Percentiles rank a stretch among this genome's conserved stretches.
Conservation (phyloP, 148 eudicot species). For the Rhododendron simsii region DNA sequence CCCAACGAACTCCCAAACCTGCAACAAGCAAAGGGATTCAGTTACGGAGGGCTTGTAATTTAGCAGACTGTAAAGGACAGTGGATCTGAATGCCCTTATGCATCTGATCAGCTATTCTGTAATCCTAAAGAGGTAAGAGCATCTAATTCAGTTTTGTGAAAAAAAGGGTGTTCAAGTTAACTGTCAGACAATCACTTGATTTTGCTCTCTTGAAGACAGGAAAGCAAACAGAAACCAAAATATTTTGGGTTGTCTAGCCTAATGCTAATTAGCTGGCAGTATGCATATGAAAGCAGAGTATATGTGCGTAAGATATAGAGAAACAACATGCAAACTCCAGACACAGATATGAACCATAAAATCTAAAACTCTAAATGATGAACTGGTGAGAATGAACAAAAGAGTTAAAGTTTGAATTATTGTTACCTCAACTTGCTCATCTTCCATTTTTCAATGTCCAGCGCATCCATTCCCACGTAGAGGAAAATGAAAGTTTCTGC, state of each 20-base stretch:
- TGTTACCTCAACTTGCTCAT: slow-evolving; percentile 66
- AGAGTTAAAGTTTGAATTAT: neutral
- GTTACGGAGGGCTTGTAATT: no score
- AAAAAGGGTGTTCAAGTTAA: neutral
- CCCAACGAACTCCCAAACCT: slow-evolving; percentile 55
- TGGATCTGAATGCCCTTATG: neutral
- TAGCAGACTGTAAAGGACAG: neutral
- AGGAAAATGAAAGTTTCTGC: slow-evolving; percentile 95
- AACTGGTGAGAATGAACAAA: neutral
- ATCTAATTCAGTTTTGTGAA: neutral
- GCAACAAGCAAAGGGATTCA: slow-evolving; percentile 5
- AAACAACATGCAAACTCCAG: neutral
- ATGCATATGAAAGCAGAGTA: neutral
- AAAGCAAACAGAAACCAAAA: neutral
- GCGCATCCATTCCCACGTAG: slow-evolving; percentile 91
- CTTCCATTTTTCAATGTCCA: slow-evolving; percentile 91
- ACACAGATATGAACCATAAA: neutral
- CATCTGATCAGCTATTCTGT: neutral
- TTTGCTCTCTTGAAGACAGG: neutral
- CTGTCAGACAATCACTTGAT: neutral
- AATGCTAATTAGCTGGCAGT: neutral
- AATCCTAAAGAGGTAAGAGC: neutral
- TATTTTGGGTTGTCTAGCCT: neutral
- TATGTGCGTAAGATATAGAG: no score
- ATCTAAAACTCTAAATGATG: neutral